phyloP scores from a whole-genome alignment of 2,329 filamentous ascomycete genomes.

The Penicillium sp. region DNA sequence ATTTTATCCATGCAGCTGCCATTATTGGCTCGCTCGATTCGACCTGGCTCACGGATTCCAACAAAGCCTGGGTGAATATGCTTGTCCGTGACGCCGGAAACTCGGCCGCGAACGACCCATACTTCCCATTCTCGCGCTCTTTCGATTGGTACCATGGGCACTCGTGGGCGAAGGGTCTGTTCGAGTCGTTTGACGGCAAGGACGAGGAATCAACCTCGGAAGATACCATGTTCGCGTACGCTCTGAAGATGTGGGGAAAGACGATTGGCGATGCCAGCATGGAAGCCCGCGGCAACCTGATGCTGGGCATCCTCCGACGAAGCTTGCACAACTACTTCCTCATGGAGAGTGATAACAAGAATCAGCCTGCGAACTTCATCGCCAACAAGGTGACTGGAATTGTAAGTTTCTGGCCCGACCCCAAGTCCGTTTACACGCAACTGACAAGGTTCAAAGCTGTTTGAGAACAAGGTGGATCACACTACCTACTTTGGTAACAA shows the following conservation, averaged over 20 bases:
- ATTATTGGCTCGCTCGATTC: constrained; percentile 72
- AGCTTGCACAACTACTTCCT: constrained; percentile 74
- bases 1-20: constrained; percentile 79
- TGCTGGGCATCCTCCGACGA: constrained; percentile 68
- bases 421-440: too few species aligned
- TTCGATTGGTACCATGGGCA: constrained; percentile 97
- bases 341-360: constrained; percentile 59
- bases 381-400: constrained; percentile 64
- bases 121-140: constrained; percentile 70
- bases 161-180: constrained; percentile 67
- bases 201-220: constrained; percentile 74
- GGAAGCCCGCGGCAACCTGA: constrained; percentile 73
- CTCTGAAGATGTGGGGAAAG: constrained; percentile 86
- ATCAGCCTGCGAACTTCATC: constrained; percentile 67
- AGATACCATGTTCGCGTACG: constrained; percentile 78
- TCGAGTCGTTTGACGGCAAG: constrained; percentile 48
- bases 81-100: constrained; percentile 79
- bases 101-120: constrained; percentile 58
- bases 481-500: constrained; percentile 76
- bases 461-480: constrained; percentile 93
- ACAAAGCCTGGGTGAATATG: constrained; percentile 71
- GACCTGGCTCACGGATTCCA: constrained; percentile 61
- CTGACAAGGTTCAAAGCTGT: constrained; percentile 49
- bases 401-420: constrained; percentile 26
- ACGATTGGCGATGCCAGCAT: constrained; percentile 67